These are phyloP conservation scores for Pythium scleroteichum DNA, from an alignment of 352 stramenopile genomes.

Conservation along the genomic window DNA sequence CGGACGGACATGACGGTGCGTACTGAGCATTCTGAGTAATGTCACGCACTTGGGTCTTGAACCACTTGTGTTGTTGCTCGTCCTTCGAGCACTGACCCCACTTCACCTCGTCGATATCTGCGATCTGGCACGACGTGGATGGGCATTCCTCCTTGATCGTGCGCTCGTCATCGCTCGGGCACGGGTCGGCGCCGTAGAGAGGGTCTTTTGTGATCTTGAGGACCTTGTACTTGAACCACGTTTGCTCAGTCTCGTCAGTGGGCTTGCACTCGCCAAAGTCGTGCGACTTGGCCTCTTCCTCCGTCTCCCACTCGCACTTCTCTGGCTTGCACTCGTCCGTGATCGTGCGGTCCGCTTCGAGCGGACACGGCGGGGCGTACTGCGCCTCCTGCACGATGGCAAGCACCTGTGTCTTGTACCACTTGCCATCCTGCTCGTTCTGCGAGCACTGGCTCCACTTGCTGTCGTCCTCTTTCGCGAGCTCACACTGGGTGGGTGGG, in stretches of 20 bases:
- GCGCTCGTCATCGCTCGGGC: neutral
- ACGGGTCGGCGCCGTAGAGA: neutral
- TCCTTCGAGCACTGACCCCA: neutral
- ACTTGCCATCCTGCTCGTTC: neutral
- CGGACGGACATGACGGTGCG: neutral
- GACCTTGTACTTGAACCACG: neutral
- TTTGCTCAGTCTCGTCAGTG: neutral
- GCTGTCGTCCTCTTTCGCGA: neutral
- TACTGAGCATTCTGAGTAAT: slow-evolving; percentile 26
- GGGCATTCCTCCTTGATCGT: neutral
- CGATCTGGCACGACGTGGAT: neutral
- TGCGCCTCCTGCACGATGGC: neutral
- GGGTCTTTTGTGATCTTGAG: neutral
- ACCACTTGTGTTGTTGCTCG: neutral
- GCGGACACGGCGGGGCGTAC: neutral
- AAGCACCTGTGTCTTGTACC: neutral
- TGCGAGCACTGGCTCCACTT: neutral
- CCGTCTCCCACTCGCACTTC: neutral
- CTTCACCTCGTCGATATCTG: neutral
- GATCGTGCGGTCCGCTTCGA: neutral
- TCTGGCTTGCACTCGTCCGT: neutral
- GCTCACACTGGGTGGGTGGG: neutral
- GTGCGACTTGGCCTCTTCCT: too few species aligned
- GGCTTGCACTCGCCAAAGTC: neutral
- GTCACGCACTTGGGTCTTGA: slow-evolving; percentile 4